These are phyloP conservation scores for Neonothopanus nambi DNA, from an alignment of 1,284 basidiomycete genomes.

Conservation along the genomic window DNA sequence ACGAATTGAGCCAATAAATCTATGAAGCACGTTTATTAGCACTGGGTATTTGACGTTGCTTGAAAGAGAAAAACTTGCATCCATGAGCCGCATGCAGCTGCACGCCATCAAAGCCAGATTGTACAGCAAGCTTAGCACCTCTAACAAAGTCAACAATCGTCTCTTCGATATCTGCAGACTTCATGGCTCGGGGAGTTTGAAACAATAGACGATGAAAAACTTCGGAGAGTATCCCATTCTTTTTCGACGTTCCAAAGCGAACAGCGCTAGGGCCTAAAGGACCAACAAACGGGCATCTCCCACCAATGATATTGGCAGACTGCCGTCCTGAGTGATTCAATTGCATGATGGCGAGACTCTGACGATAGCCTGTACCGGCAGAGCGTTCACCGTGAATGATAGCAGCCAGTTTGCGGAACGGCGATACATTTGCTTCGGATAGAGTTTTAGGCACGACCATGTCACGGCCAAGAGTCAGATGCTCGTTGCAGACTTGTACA, in stretches of 20 bases:
- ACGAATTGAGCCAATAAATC: constrained; percentile 87
- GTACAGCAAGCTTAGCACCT: constrained; percentile 66
- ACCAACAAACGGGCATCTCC: constrained; percentile 56
- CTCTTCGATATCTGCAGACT: constrained; percentile 56
- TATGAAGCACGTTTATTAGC: constrained; percentile 28
- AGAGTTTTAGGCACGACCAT: constrained; percentile 58
- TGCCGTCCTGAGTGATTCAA: constrained; percentile 88
- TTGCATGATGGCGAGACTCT: constrained; percentile 71
- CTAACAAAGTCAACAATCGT: constrained; percentile 69
- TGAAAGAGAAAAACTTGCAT: constrained; percentile 49
- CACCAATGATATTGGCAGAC: constrained; percentile 72
- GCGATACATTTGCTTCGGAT: constrained; percentile 41
- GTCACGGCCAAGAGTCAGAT: constrained; percentile 84
- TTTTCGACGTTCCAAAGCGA: constrained; percentile 45
- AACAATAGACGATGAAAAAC: constrained; percentile 58
- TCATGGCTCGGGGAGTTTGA: constrained; percentile 65
- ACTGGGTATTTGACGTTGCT: not conserved
- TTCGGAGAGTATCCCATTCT: constrained; percentile 35
- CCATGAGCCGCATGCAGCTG: constrained; percentile 91
- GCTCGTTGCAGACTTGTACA: constrained; percentile 70
- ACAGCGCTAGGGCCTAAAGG: constrained; percentile 78
- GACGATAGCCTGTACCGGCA: constrained; percentile 16
- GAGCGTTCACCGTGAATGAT: constrained; percentile 44
- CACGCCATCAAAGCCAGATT: constrained; percentile 86
- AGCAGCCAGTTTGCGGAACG: constrained; percentile 54